These are phyloP conservation scores for Schizochytrium sp. DNA, from an alignment of 108 stramenopile species.

Conservation along the genomic window DNA sequence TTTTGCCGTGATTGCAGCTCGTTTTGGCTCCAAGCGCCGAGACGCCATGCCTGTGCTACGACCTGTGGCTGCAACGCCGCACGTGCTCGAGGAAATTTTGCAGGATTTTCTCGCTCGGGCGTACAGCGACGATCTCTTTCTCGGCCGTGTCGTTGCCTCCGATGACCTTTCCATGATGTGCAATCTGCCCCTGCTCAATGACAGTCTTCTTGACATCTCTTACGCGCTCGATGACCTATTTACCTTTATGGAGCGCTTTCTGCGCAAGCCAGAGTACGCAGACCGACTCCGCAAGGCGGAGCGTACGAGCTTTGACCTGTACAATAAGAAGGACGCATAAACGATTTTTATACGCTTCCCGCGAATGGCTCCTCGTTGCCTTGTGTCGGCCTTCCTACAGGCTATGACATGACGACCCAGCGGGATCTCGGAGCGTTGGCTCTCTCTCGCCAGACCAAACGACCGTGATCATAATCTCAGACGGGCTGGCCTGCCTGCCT, in stretches of 20 bases:
- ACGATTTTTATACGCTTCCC: background rate
- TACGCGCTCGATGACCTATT: background rate
- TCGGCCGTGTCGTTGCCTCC: background rate
- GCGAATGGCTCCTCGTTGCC: background rate
- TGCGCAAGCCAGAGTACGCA: background rate
- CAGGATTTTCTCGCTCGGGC: background rate
- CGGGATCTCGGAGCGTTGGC: too few species aligned
- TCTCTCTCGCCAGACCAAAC: too few species aligned
- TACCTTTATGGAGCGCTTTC: background rate
- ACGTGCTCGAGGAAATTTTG: background rate
- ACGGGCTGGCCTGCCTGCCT: too few species aligned
- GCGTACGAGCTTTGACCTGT: background rate
- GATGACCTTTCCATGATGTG: background rate
- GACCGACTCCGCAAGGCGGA: background rate
- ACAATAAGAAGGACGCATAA: background rate
- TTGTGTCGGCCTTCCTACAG: too few species aligned
- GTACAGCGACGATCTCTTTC: background rate
- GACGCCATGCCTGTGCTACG: background rate
- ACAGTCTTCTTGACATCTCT: background rate
- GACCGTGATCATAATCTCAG: too few species aligned
- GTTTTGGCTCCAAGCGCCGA: background rate
- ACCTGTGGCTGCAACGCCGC: background rate
- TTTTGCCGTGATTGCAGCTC: background rate
- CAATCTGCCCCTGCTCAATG: background rate
- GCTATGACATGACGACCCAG: too few species aligned